Evolutionary conservation across 1,284 basidiomycete genomes (phyloP), one percentile per base, ranked within the genome.

Genomic region (Cutaneotrichosporon sp.): DNA sequence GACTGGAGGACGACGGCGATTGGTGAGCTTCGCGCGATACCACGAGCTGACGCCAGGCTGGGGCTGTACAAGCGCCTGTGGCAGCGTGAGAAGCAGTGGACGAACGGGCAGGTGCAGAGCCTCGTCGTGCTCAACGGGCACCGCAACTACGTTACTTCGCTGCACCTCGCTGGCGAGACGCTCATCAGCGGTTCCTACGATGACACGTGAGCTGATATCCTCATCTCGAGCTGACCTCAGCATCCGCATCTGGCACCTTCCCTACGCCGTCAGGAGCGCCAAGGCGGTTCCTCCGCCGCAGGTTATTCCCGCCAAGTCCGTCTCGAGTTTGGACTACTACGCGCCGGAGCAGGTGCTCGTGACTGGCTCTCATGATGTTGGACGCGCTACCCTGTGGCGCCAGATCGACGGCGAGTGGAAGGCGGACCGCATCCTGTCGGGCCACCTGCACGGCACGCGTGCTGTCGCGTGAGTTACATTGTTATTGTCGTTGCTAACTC

Each of bases 331-430:
- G 43, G 92, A 95, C 74, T 95, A 90, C 77, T 81, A 92, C 63
- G 84, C 87, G 0, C 88, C 90, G 50, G 89, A 92, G 79, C 88
- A 91, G 82, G 89, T 95, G 2, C 89, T 95, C 63, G 92, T 92
- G 11, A 91, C 91, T 24, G 93, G 93, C 0, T 92, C 93, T 77
- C 92, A 95, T 67, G 93, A 95, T 71, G 88, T 94, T 56, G 93
- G 92, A 84, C 89, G 78, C 24, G 87, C 79, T 9, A 90, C 91
- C 67, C 82, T 93, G 16, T 92, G 87, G 81, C 89, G 88, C 11
- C 88, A 88, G 2, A 78, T 89, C 22, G 91, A 89, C 0, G 59
- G 64, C 33, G 65, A 63, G 20, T 93, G 90, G 79, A 86, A 86
- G 1, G 87, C 89, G 2, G 79, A 91, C 20, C 90, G 91, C 74